Base-by-base conservation (phyloP, 495 filamentous ascomycete genomes). In the Tetracladium marchalianum region DNA sequence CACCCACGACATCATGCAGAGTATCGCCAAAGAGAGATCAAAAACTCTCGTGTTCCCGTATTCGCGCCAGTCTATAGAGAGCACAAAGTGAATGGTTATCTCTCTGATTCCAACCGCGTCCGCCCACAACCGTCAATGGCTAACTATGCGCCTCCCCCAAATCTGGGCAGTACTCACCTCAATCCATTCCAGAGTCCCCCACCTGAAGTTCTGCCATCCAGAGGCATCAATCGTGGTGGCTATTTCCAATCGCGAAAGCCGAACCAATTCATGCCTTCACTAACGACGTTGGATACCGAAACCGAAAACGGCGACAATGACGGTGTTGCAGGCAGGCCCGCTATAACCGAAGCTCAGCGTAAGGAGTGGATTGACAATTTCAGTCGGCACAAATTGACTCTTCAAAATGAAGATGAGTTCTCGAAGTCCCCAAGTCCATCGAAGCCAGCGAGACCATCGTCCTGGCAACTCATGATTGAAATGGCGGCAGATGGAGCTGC, bases 1-100 rank as follows among this genome's bases (percentile, higher is more conserved):
- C 46, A 45, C 17, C 49, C 47, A 35, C 15, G 47, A 33, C 54
- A 47, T 17, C 38, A 17, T 18, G 31, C 40, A 5, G 48, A 55
- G 9, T 57, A 54, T 35, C 38, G 57, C 10, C 42, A 50, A 16
- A 24, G 45, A 16, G 46, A 54, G 5, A 5, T 55, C 0, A 54
- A 52, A 13, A 41, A 52, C 11, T 41, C 13, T 2, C 37, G 33
- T 5, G 42, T 47, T 10, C 57, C 57, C 11, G 42, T 57, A 1
- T 42, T 60, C 8, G 39, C 47, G 4, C 54, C 57, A 4, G 18
- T 35, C 3, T 49, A 35, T 34, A 40, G 33, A 15, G 41, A 49
- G 19, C 49, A 56, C 33, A 44, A 49, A 31, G 44, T 60, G 15
- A 57, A 57, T 39, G 57, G 57, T 0, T 54, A 54, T 35, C 36